These are phyloP conservation scores for Pseudogymnoascus sp. DNA, from an alignment of 2,329 filamentous ascomycete genomes.

Conservation along the genomic window DNA sequence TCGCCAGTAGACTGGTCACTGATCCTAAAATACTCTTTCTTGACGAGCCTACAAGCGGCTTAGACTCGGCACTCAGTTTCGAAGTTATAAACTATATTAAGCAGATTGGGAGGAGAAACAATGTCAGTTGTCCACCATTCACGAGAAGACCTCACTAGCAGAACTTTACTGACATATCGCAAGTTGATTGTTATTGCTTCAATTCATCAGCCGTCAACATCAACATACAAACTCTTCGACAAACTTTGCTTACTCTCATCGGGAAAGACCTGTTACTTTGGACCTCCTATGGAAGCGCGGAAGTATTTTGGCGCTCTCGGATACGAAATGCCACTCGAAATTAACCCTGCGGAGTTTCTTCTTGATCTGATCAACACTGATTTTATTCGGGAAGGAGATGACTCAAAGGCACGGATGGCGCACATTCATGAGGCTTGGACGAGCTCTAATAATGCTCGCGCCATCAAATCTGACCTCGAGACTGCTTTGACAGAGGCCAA, in stretches of 20 bases:
- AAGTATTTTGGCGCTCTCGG: too few relatives aligned
- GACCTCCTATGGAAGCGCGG: too few relatives aligned
- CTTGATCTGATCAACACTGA: constrained; percentile 69
- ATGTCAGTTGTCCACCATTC: constrained; percentile 33
- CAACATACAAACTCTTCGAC: constrained; percentile 69
- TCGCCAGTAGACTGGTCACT: constrained; percentile 77
- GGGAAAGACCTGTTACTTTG: too few relatives aligned
- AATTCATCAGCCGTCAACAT: constrained; percentile 72
- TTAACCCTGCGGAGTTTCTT: constrained; percentile 69
- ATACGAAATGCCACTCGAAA: constrained; percentile 47
- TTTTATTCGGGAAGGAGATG: constrained; percentile 45
- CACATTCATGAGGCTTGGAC: constrained; percentile 46
- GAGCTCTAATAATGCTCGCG: background rate
- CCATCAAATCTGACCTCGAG: constrained; percentile 30
- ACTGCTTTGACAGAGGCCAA: constrained; percentile 9
- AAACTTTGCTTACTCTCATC: constrained; percentile 42
- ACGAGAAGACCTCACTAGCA: background rate
- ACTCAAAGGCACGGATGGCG: constrained; percentile 38
- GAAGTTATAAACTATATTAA: constrained; percentile 70
- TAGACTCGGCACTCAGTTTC: constrained; percentile 68
- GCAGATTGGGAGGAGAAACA: constrained; percentile 55
- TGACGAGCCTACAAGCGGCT: constrained; percentile 88
- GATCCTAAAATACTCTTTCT: constrained; percentile 82
- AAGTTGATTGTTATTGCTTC: constrained; percentile 61
- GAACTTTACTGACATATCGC: constrained; percentile 29